These are phyloP conservation scores for Sugiyamaella boreocaroliniensis DNA, from an alignment of 805 yeast genomes.

Conservation along the genomic window DNA sequence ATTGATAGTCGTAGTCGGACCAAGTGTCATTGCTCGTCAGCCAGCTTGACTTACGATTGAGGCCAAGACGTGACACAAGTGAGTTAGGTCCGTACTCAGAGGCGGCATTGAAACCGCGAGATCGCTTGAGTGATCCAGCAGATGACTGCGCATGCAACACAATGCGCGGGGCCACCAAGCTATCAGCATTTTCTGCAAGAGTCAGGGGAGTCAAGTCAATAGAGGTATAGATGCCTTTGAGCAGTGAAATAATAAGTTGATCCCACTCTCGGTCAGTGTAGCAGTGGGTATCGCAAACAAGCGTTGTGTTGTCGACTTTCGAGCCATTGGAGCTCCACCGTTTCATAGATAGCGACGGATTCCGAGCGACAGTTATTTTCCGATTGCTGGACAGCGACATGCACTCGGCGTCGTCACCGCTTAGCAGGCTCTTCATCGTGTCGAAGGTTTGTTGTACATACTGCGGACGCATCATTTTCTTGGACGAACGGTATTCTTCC, in stretches of 20 bases:
- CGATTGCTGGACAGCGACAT: slow-evolving; percentile 6
- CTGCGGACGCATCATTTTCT: slow-evolving; percentile 33
- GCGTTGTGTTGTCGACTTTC: slow-evolving; percentile 9
- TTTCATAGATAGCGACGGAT: slow-evolving; percentile 9
- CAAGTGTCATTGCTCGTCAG: slow-evolving; percentile 11
- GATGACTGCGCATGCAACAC: slow-evolving; percentile 17
- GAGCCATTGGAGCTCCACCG: slow-evolving; percentile 12
- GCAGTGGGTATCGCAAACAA: slow-evolving; percentile 8
- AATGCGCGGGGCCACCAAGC: slow-evolving; percentile 2
- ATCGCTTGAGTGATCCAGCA: slow-evolving; percentile 9
- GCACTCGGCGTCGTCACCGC: slow-evolving; percentile 8
- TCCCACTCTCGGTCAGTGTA: slow-evolving; percentile 20
- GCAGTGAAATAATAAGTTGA: slow-evolving; percentile 10
- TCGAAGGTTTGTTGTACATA: slow-evolving; percentile 22
- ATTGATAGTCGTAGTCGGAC: slow-evolving; percentile 19
- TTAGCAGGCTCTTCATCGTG: slow-evolving; percentile 15
- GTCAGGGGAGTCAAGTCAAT: slow-evolving; percentile 21
- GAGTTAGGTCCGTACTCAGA: slow-evolving; percentile 1
- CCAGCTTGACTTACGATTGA: slow-evolving; percentile 18
- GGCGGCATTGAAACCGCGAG: neutral
- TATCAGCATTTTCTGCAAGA: slow-evolving; percentile 11
- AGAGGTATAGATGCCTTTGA: slow-evolving; percentile 20
- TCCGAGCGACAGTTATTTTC: neutral
- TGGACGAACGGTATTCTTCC: slow-evolving; percentile 28
- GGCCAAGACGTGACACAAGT: slow-evolving; percentile 1